A percentile compares a stretch with the other conserved stretches of the same genome.
Evolutionary conservation across 495 filamentous ascomycete species (phyloP).

Genomic region (Penicillium coprophilum): DNA sequence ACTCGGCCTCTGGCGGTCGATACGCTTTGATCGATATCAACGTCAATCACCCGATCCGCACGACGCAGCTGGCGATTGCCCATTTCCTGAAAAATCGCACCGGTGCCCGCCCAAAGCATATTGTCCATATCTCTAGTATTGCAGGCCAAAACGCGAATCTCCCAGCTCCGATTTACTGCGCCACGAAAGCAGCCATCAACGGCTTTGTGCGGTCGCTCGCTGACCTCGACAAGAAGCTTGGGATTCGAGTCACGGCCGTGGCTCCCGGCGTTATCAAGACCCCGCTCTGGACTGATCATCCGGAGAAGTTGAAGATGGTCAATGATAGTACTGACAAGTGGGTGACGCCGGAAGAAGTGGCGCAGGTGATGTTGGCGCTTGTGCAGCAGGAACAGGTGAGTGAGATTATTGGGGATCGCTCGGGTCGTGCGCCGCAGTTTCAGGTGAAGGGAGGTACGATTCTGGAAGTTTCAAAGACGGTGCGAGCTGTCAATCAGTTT

Average conservation of each 20-base stretch:
- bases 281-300: constrained; percentile 66
- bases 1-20: constrained; percentile 42
- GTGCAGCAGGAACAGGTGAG: constrained; percentile 51
- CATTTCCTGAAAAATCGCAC: constrained; percentile 47
- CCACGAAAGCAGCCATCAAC: constrained; percentile 62
- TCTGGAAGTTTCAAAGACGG: constrained; percentile 58
- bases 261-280: constrained; percentile 68
- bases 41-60: constrained; percentile 66
- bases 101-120: constrained; percentile 44
- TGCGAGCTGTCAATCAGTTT: constrained; percentile 51
- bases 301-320: constrained; percentile 62
- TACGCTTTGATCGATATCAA: constrained; percentile 66
- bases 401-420: constrained; percentile 43
- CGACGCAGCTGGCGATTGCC: constrained; percentile 63
- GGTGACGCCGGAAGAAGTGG: constrained; percentile 65
- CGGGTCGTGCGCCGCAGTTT: constrained; percentile 33
- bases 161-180: constrained; percentile 57
- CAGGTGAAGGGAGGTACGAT: constrained; percentile 50
- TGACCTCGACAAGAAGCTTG: constrained; percentile 49
- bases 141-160: constrained; percentile 57
- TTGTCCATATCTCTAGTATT: constrained; percentile 63
- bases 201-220: constrained; percentile 58
- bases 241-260: constrained; percentile 64
- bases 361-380: constrained; percentile 60
- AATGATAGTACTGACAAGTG: constrained; percentile 52